Percentiles rank a stretch among this genome's conserved stretches.
Conservation (phyloP, 345 rosid genomes). For the Tarenaya hassleriana region DNA sequence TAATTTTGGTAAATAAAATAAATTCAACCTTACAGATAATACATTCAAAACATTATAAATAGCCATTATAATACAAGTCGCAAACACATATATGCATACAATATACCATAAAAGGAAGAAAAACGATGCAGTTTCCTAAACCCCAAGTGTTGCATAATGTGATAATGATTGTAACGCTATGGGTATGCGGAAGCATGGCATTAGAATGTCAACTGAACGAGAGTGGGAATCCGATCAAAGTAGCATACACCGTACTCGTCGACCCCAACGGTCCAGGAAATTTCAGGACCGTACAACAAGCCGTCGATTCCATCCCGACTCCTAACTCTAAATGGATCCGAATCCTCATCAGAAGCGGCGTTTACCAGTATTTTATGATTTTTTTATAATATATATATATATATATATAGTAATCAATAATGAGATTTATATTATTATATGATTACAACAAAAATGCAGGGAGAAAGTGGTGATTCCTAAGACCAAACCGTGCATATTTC, state of each 20-base stretch:
- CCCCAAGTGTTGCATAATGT: too few species aligned
- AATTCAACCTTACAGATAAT: too few species aligned
- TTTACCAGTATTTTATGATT: constrained; percentile 9
- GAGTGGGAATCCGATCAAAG: neutral
- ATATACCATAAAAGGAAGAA: too few species aligned
- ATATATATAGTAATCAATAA: neutral
- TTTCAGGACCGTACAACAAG: constrained; percentile 8
- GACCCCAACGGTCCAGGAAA: constrained; percentile 16
- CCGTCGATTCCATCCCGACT: constrained; percentile 14
- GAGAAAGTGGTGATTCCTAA: constrained; percentile 16
- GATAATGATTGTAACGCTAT: constrained; percentile 3
- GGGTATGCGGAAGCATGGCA: neutral
- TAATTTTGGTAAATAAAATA: too few species aligned
- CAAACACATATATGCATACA: too few species aligned
- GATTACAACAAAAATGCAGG: neutral
- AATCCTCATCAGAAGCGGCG: constrained; percentile 4
- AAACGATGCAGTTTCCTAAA: too few species aligned
- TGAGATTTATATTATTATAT: too few species aligned
- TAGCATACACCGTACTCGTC: constrained; percentile 1
- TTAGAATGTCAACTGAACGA: neutral
- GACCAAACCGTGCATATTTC: constrained; percentile 13
- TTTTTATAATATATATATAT: neutral
- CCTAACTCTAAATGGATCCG: constrained; percentile 11
- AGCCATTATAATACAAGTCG: too few species aligned
- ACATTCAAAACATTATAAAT: too few species aligned